A percentile compares a stretch with the other conserved stretches of the same genome.
These are phyloP conservation scores for Mortierella sp. DNA, from an alignment of 371 early-diverging fungal species.

Conservation along the genomic window DNA sequence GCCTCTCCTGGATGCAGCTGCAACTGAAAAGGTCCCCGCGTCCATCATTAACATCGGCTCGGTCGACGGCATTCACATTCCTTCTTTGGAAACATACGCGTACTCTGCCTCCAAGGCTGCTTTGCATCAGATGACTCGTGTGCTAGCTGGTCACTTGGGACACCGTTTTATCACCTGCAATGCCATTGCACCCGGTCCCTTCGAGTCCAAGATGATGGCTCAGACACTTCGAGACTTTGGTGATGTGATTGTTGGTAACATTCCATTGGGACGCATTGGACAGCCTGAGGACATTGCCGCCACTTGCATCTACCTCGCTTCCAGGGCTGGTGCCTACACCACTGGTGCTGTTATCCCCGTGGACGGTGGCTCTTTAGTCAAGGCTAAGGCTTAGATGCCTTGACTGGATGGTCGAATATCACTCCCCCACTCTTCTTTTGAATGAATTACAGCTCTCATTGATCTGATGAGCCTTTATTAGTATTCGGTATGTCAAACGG, in stretches of 20 bases:
- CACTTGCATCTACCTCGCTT: slow-evolving; percentile 81
- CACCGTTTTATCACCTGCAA: slow-evolving; percentile 81
- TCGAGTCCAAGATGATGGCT: slow-evolving; percentile 91
- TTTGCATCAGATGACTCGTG: slow-evolving; percentile 78
- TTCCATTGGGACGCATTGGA: slow-evolving; percentile 86
- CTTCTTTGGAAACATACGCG: slow-evolving; percentile 75
- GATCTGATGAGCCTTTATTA: no score
- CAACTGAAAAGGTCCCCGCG: slow-evolving; percentile 64
- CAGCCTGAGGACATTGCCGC: slow-evolving; percentile 90
- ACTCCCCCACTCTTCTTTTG: not conserved
- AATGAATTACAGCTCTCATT: no score
- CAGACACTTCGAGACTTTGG: slow-evolving; percentile 68
- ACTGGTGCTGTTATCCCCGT: slow-evolving; percentile 86
- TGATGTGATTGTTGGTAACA: slow-evolving; percentile 62
- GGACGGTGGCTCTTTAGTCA: slow-evolving; percentile 81
- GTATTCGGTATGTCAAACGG: no score
- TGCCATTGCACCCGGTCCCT: slow-evolving; percentile 92
- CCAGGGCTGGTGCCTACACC: slow-evolving; percentile 83
- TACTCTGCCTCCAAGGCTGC: slow-evolving; percentile 86
- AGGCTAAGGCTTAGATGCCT: slow-evolving; percentile 52
- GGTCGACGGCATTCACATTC: slow-evolving; percentile 75
- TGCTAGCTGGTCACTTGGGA: slow-evolving; percentile 75
- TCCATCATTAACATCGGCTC: slow-evolving; percentile 89
- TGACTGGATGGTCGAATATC: not conserved
- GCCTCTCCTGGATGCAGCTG: slow-evolving; percentile 78